These are phyloP conservation scores for Metarhizium album DNA, from an alignment of 2,329 filamentous ascomycete genomes.

Conservation along the genomic window DNA sequence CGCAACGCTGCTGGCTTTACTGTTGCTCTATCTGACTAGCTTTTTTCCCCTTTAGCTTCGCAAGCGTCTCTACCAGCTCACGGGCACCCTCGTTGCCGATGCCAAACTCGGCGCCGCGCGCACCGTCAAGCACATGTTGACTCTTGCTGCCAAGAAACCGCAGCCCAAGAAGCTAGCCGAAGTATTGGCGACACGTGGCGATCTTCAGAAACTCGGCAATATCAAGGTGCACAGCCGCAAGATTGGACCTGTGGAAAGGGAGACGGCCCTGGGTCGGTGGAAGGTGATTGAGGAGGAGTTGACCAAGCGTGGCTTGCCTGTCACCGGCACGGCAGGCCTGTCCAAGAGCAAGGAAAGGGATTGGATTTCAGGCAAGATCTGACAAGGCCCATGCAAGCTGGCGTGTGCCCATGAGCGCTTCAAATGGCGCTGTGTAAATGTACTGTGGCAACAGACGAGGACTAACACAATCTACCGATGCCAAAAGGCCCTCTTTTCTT, in stretches of 20 bases:
- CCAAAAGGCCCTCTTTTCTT: not conserved
- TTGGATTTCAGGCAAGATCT: constrained; percentile 31
- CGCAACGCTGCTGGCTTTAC: too few relatives aligned
- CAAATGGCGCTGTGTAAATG: constrained; percentile 1
- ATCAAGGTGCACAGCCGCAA: constrained; percentile 55
- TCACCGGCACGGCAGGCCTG: constrained; percentile 34
- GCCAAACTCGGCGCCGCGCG: constrained; percentile 46
- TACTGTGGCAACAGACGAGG: constrained; percentile 1
- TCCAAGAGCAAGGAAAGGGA: constrained; percentile 31
- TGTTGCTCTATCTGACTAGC: constrained; percentile 12
- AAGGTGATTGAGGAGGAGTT: constrained; percentile 70
- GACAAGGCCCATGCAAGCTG: not conserved
- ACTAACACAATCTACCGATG: not conserved
- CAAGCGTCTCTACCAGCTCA: constrained; percentile 73
- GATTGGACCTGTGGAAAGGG: constrained; percentile 60
- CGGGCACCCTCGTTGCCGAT: constrained; percentile 67
- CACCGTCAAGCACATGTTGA: constrained; percentile 44
- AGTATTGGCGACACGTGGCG: constrained; percentile 35
- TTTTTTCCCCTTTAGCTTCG: constrained; percentile 60
- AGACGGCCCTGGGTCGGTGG: constrained; percentile 62
- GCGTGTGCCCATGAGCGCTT: not conserved
- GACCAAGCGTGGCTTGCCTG: constrained; percentile 47
- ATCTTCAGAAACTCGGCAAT: constrained; percentile 50
- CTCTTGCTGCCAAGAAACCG: constrained; percentile 39
- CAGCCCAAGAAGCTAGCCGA: constrained; percentile 54